Base-by-base conservation (phyloP, 345 rosid genomes). In the Eucalyptus pumila region DNA sequence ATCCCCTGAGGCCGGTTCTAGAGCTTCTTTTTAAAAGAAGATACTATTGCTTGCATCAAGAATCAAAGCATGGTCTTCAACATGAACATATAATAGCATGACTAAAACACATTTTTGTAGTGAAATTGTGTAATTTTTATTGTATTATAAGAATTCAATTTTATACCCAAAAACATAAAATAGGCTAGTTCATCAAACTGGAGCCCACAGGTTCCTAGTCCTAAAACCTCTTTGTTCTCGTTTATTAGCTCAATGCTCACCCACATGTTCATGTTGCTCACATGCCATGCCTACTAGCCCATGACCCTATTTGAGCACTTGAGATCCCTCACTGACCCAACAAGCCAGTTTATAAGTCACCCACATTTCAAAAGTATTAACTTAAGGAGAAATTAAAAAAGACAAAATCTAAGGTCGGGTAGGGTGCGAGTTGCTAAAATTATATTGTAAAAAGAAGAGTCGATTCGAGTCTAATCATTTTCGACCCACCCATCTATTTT, bases 191-290 rank as follows among this genome's bases (percentile, higher is more conserved):
- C 26, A 17, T 72, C 45, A 9, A 34, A 34, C 4, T 23, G 0
- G 4, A 72, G 40, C 26, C 45, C 45, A 72, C 4, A 6, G 2
- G 21, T 34, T 72, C 45, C 81, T 11, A 17, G 23, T 37, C 21
- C 45, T 72, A 37, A 72, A 34, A 14, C 81, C 81, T 34, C 81
- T 17, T 34, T 72, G 26, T 72, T 34, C 24, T 72, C 11, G 8
- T 37, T 1, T 4, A 6, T 19, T 8, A 34, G 8, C 2, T 11
- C 26, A 1, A 3, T 19, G 1, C 44, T 72, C 14, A 6, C 44
- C 44, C 80, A 17, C 80, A 1, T 34, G 44, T 69, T 23, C 24
- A 34, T 3, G 7, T 9, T 69, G 11, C 81, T 69, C 81, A 34
- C 11, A 69, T 34, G 26, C 44, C 81, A 69, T 12, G 24, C 81